Percentiles rank a stretch among this genome's conserved stretches.
Evolutionary conservation across 2,329 filamentous ascomycete species (phyloP).

Genomic region (Fusarium tuaranense): DNA sequence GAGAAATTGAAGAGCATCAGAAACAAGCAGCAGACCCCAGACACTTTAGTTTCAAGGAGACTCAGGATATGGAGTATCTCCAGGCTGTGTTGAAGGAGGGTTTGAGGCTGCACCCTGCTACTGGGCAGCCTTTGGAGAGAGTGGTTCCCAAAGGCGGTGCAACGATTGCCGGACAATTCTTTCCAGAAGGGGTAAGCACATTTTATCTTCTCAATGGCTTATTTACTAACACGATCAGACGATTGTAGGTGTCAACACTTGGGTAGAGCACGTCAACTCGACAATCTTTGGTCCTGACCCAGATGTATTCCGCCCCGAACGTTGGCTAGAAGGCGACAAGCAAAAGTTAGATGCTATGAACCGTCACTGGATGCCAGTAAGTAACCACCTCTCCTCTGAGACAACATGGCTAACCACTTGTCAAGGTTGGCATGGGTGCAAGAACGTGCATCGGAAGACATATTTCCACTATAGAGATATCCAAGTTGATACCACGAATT

Average conservation of each 20-base stretch:
- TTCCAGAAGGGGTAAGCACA: not conserved
- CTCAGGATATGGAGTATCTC: conserved; percentile 20
- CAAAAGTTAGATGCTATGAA: not conserved
- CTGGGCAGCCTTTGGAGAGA: conserved; percentile 5
- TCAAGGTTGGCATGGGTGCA: not conserved
- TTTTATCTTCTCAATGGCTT: not conserved
- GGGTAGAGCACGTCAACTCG: not conserved
- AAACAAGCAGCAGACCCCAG: not conserved
- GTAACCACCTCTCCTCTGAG: fast-evolving
- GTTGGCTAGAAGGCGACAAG: not conserved
- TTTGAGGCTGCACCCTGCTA: conserved; percentile 9
- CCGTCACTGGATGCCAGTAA: not conserved
- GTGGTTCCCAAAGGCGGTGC: conserved; percentile 2
- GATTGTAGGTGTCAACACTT: not conserved
- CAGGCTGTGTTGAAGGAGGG: conserved; percentile 21
- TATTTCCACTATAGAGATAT: not conserved
- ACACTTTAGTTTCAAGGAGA: conserved; percentile 17
- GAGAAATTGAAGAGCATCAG: not conserved
- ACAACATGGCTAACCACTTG: not conserved
- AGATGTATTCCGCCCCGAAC: not conserved
- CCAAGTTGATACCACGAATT: not conserved
- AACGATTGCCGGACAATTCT: not conserved
- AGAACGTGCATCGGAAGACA: not conserved
- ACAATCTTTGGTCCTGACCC: not conserved
- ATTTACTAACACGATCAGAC: not conserved